Evolutionary conservation across 371 early-diverging fungal species (phyloP).

Genomic region (Lichtheimia ramosa): DNA sequence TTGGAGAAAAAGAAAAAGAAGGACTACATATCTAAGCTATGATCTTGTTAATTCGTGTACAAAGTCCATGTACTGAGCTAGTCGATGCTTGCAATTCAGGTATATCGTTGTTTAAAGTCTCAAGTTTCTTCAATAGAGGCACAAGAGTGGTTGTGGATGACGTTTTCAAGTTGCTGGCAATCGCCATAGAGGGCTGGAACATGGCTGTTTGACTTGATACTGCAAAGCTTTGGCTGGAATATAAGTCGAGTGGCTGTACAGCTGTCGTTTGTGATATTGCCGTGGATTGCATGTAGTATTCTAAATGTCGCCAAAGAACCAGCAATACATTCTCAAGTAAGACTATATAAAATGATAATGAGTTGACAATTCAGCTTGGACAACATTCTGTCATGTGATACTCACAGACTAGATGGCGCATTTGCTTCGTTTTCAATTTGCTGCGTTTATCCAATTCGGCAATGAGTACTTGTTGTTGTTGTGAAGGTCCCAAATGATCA

Average conservation of each 20-base stretch:
- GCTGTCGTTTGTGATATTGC: slow-evolving; percentile 4
- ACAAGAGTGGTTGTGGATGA: slow-evolving; percentile 14
- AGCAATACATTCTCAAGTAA: slow-evolving; percentile 26
- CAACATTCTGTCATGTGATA: background rate
- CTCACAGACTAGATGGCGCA: slow-evolving; percentile 23
- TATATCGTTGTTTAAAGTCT: slow-evolving; percentile 18
- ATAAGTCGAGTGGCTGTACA: slow-evolving; percentile 5
- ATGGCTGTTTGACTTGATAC: slow-evolving; percentile 23
- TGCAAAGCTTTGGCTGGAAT: slow-evolving; percentile 24
- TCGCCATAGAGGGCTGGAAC: slow-evolving; percentile 26
- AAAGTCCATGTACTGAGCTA: slow-evolving; percentile 1
- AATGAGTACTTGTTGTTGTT: slow-evolving; percentile 28
- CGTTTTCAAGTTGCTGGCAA: slow-evolving; percentile 16
- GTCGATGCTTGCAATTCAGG: slow-evolving; percentile 6
- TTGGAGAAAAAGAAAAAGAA: background rate
- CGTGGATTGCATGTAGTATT: slow-evolving; percentile 24
- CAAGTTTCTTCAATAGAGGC: slow-evolving; percentile 24
- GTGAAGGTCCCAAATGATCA: slow-evolving; percentile 29
- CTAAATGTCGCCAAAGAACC: slow-evolving; percentile 39
- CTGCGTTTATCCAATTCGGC: slow-evolving; percentile 22
- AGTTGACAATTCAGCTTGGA: too few species aligned
- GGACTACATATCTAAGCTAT: background rate
- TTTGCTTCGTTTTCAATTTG: slow-evolving; percentile 19
- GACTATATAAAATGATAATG: slow-evolving; percentile 3
- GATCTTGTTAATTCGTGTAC: slow-evolving; percentile 6